Evolutionary conservation across 257 asterid genomes (phyloP).

Genomic region (Nicotiana obtusifolia): DNA sequence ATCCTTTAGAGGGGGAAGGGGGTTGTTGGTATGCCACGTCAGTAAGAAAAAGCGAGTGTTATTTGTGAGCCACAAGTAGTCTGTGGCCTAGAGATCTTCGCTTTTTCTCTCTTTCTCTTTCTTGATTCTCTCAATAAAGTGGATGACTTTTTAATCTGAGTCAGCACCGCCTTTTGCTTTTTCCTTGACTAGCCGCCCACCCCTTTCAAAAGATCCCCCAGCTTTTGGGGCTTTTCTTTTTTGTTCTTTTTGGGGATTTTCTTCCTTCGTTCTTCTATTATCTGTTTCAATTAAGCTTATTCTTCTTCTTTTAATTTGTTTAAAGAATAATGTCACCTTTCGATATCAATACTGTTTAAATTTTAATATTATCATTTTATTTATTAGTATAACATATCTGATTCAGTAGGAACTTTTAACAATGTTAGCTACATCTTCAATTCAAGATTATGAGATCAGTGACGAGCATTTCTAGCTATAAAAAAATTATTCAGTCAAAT

Average conservation of each 20-base stretch:
- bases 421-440: too few relatives aligned
- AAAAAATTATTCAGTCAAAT: too few relatives aligned
- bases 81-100: constrained; percentile 58
- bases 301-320: background rate
- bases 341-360: too few relatives aligned
- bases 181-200: background rate
- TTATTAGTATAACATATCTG: too few relatives aligned
- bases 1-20: background rate
- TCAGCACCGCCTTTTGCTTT: constrained; percentile 31
- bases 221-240: constrained; percentile 29
- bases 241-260: constrained; percentile 19
- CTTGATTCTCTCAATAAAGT: constrained; percentile 37
- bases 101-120: constrained; percentile 29
- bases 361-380: too few relatives aligned
- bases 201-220: background rate
- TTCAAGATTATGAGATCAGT: too few relatives aligned
- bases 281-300: background rate
- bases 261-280: background rate
- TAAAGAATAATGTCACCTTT: background rate
- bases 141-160: constrained; percentile 42
- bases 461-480: too few relatives aligned
- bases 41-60: constrained; percentile 29
- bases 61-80: constrained; percentile 57
- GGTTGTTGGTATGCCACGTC: constrained; percentile 41
- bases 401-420: too few relatives aligned